Conservation (phyloP, 108 stramenopile genomes). For the Discostella stelligeroides region DNA sequence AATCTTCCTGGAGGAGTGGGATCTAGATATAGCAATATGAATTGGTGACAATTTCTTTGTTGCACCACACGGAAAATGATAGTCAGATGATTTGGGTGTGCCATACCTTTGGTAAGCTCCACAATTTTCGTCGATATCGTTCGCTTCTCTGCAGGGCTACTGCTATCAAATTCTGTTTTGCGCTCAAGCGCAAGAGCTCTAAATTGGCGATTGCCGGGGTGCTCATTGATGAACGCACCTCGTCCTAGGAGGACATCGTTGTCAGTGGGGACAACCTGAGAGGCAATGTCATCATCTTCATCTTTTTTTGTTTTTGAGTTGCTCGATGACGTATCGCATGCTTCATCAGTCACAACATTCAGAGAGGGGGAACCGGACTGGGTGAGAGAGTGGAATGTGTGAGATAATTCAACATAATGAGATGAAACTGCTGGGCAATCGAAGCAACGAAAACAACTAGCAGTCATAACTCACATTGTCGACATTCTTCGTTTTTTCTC, state of each 20-base stretch:
- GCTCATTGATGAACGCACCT: conserved; percentile 69
- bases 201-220: conserved; percentile 52
- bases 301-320: neutral
- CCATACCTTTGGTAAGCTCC: conserved; percentile 10
- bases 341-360: neutral
- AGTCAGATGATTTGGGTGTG: neutral
- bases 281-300: neutral
- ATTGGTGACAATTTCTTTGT: neutral
- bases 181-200: conserved; percentile 57
- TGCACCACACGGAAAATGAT: neutral
- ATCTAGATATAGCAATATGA: neutral
- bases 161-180: conserved; percentile 63
- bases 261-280: conserved; percentile 21
- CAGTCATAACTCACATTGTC: conserved; percentile 5
- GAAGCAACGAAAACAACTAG: neutral
- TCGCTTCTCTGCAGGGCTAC: conserved; percentile 64
- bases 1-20: conserved; percentile 34
- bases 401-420: too few relatives aligned
- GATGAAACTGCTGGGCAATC: neutral
- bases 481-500: neutral
- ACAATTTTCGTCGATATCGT: conserved; percentile 67
- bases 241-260: conserved; percentile 66
- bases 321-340: neutral
- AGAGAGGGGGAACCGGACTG: too few relatives aligned
- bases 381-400: too few relatives aligned